phyloP scores from a whole-genome alignment of 768 basidiomycete genomes.

The Pleurotus ostreatus region DNA sequence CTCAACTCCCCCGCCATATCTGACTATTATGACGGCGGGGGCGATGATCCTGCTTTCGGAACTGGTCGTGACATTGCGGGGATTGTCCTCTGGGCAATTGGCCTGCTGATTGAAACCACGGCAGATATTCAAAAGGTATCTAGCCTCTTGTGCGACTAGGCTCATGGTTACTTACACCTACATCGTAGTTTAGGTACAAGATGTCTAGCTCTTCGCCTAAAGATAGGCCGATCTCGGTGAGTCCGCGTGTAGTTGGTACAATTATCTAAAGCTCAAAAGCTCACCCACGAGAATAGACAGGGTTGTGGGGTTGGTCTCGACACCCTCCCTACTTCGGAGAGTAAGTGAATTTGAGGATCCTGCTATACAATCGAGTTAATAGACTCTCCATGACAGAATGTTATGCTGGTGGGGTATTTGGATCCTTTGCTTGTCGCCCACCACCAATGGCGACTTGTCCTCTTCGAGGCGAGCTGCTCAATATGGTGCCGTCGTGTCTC shows the following conservation, averaged over 20 bases:
- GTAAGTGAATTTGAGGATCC: slow-evolving; percentile 27
- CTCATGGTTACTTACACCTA: background rate
- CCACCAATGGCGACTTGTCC: slow-evolving; percentile 39
- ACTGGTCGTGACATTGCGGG: slow-evolving; percentile 62
- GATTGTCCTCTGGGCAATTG: slow-evolving; percentile 55
- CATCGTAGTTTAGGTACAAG: slow-evolving; percentile 46
- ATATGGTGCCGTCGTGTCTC: slow-evolving; percentile 56
- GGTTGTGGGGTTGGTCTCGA: slow-evolving; percentile 54
- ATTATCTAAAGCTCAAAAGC: background rate
- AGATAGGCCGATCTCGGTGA: slow-evolving; percentile 43
- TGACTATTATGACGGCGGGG: slow-evolving; percentile 33
- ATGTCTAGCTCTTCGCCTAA: slow-evolving; percentile 41
- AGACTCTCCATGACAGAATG: slow-evolving; percentile 30
- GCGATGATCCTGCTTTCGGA: slow-evolving; percentile 52
- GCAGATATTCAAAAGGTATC: slow-evolving; percentile 57
- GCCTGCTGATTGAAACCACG: slow-evolving; percentile 51
- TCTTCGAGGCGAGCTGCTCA: slow-evolving; percentile 48
- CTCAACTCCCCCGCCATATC: slow-evolving; percentile 67
- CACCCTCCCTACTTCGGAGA: slow-evolving; percentile 76
- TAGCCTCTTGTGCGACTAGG: background rate
- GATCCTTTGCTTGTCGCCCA: slow-evolving; percentile 56
- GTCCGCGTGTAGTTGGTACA: slow-evolving; percentile 1
- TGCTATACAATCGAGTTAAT: slow-evolving; percentile 1
- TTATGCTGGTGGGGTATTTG: slow-evolving; percentile 68
- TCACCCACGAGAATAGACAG: slow-evolving; percentile 26